Percentiles rank a stretch among this genome's conserved stretches.
Conservation (phyloP, 192 early-diverging fungal species). For the Dispira parvispora region DNA sequence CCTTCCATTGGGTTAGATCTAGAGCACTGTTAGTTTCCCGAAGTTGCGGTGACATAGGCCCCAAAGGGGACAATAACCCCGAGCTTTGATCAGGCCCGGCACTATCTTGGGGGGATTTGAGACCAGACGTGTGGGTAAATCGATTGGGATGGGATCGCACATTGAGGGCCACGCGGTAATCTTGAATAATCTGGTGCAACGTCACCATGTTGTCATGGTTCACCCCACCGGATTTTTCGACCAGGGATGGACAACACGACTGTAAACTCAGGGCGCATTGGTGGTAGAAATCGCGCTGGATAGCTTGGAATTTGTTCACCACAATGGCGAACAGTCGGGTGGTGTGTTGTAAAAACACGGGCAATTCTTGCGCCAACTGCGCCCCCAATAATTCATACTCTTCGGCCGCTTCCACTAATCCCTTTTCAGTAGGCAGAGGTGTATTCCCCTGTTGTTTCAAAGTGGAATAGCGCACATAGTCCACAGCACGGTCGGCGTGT, state of each 20-base stretch:
- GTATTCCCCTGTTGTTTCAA: conserved; percentile 1
- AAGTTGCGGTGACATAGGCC: neutral
- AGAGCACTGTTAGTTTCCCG: neutral
- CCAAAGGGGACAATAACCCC: neutral
- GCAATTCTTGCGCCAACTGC: neutral
- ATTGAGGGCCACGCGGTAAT: conserved; percentile 8
- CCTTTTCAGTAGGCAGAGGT: conserved; percentile 1
- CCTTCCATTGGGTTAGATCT: neutral
- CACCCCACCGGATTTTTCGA: too few species aligned
- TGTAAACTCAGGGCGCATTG: neutral
- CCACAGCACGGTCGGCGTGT: neutral
- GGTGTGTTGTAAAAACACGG: neutral
- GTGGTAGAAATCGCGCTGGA: conserved; percentile 3
- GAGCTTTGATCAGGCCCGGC: too few species aligned
- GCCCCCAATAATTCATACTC: conserved; percentile 7
- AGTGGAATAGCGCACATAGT: neutral
- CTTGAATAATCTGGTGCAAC: neutral
- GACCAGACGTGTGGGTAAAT: neutral
- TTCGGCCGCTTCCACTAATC: neutral
- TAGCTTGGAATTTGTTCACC: neutral
- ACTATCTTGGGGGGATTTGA: neutral
- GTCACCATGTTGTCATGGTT: neutral
- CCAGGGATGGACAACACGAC: too few species aligned
- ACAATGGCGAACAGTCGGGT: neutral
- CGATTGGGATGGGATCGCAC: conserved; percentile 6